These are phyloP conservation scores for Fusarium buxicola DNA, from an alignment of 2,329 filamentous ascomycete species.

Conservation along the genomic window DNA sequence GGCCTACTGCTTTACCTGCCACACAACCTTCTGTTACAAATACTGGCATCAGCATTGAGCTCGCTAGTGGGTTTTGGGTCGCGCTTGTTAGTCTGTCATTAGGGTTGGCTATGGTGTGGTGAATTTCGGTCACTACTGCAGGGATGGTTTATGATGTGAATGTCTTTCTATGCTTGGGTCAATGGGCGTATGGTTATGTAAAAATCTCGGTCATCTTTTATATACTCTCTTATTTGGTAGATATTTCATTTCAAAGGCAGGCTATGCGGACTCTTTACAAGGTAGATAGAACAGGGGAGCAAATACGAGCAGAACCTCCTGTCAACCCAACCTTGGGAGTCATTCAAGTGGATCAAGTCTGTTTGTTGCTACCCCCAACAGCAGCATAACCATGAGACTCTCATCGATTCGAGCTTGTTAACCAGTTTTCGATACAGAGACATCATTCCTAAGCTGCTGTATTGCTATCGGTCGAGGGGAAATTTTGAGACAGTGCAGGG, in stretches of 20 bases:
- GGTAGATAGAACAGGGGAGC: neutral
- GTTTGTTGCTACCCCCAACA: too few species aligned
- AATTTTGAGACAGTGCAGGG: too few species aligned
- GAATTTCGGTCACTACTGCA: neutral
- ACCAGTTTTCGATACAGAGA: too few species aligned
- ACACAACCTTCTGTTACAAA: conserved; percentile 7
- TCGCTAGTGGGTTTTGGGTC: neutral
- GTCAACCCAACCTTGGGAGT: too few species aligned
- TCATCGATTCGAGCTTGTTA: too few species aligned
- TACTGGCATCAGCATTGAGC: neutral
- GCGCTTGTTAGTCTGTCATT: conserved; percentile 17
- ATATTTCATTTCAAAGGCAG: conserved; percentile 6
- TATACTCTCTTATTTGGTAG: neutral
- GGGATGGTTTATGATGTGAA: neutral
- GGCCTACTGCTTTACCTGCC: conserved; percentile 36
- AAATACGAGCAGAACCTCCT: too few species aligned
- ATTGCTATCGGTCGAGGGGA: too few species aligned
- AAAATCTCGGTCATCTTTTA: neutral
- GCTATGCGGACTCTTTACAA: neutral
- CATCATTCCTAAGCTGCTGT: too few species aligned
- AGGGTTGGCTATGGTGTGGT: conserved; percentile 17
- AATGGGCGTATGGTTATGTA: neutral
- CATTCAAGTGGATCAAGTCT: too few species aligned
- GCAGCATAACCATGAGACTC: too few species aligned
- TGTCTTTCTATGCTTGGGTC: neutral